Evolutionary conservation across 257 asterid genomes (phyloP), one percentile per base, ranked within the genome.

Genomic region (Anisodus acutangulus): DNA sequence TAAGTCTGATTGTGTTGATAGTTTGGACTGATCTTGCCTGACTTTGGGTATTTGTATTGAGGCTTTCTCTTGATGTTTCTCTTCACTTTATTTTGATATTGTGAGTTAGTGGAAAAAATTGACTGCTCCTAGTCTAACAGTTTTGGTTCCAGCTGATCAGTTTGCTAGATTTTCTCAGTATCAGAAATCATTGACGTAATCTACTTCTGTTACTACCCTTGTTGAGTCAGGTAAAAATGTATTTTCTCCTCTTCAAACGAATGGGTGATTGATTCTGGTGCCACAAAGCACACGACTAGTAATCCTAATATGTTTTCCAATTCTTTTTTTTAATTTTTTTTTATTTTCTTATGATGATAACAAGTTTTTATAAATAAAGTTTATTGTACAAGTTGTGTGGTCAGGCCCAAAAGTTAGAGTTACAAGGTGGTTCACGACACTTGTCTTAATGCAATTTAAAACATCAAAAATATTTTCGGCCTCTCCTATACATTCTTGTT

Each of bases 111-210:
- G 45, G 45, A 3, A 41, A 41, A 41, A 41, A 41, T 3, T 41
- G 45, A 41, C 45, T 41, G 45, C 45, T 41, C 45, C 74, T 22
- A 26, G 45, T 0, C 60, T 22, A 9, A 12, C 54, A 17, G 26
- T 82, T 63, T 3, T 49, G 12, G 41, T 82, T 26, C 68, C 17
- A 5, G 39, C 12, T 51, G 13, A 68, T 82, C 80, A 82, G n/a
- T 82, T 82, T 82, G 53, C 39, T 3, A 82, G 15, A 8, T 67
- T 82, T 4, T 6, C 55, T 2, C 19, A 47, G 53, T 82, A 82
- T 35, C 0, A 80, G 26, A 51, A 80, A 53, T 19, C 43, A 76
- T 3, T 76, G 9, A 47, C 51, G 62, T 9, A 15, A 35, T 80
- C 62, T n/a, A 63, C 70, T 63, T 31, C 8, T 63, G 35, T 63